Evolutionary conservation across 2,329 filamentous ascomycete species (phyloP), one percentile per base, ranked within the genome.

Genomic region (Mariannaea sp.): DNA sequence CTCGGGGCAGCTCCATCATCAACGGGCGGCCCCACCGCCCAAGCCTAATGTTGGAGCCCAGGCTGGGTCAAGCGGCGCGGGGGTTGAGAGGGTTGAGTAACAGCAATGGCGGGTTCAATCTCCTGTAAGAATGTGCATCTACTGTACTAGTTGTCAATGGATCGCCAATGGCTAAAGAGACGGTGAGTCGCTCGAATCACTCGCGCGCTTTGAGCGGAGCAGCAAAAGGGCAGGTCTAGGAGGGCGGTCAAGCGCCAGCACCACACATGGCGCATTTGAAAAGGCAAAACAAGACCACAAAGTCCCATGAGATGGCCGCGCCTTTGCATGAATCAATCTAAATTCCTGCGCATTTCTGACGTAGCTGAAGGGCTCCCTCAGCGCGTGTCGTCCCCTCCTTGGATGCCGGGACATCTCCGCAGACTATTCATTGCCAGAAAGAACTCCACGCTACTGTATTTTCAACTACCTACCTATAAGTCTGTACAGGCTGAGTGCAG

Each of bases 1-100:
- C 51, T 44, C 52, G 47, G 52, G 36, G 41, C 50, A 52, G 35
- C 52, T 58, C 59, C 54, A 61, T 60, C 62, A 49, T 24, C 62
- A 49, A 60, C 43, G 19, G 60, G 64, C 48, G 55, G 59, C 61
- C 62, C 62, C 62, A 64, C 62, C 36, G 22, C 26, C 42, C 35
- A 33, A 58, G 52, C 36, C 45, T 46, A 52, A 55, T 42, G 47
- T 45, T 45, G 41, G 41, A 46, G 45, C 39, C 40, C 32, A 46
- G 36, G 40, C 33, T 42, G 50, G 35, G 33, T 27, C 17, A 40
- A 46, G 43, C 47, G 43, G 43, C n/a, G n/a, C n/a, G 53, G 53
- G 39, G 45, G 51, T 45, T 30, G 20, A 46, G 36, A 42, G 17
- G 19, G 41, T 49, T 26, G 45, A 44, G 24, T n/a, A 48, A 40